Conservation (phyloP, 2,329 filamentous ascomycete genomes). For the Beauveria caledonica region DNA sequence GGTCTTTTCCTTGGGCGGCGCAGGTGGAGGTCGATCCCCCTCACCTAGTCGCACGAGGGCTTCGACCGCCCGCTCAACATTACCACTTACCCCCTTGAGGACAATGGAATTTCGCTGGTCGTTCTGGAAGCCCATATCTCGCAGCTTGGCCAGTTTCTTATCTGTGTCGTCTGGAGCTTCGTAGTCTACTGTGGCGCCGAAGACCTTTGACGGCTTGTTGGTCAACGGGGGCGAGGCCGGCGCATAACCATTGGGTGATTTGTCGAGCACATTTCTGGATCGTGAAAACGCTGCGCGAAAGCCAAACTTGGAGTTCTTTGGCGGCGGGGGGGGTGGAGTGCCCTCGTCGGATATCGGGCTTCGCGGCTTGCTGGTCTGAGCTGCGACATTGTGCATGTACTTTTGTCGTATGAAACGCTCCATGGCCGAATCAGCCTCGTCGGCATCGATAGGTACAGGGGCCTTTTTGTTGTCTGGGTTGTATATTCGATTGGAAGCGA, state of each 20-base stretch:
- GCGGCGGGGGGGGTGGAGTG: constrained; percentile 51
- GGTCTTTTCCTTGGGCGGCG: constrained; percentile 37
- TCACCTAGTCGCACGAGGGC: constrained; percentile 77
- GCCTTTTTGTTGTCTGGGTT: constrained; percentile 80
- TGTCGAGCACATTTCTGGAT: constrained; percentile 51
- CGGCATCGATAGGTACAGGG: constrained; percentile 78
- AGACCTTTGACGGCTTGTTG: constrained; percentile 60
- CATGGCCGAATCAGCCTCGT: constrained; percentile 90
- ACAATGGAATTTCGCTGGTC: constrained; percentile 73
- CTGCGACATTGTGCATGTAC: constrained; percentile 57
- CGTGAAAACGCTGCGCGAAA: constrained; percentile 57
- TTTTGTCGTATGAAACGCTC: constrained; percentile 93
- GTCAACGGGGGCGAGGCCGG: constrained; percentile 31
- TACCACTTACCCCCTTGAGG: constrained; percentile 74
- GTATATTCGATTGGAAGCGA: constrained; percentile 75
- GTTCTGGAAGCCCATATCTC: constrained; percentile 89
- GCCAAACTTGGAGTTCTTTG: constrained; percentile 54
- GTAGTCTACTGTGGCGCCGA: constrained; percentile 58
- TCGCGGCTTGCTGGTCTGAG: constrained; percentile 31
- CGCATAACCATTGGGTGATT: constrained; percentile 21
- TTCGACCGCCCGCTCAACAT: constrained; percentile 80
- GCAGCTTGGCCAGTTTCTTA: constrained; percentile 65
- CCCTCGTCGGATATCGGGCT: constrained; percentile 49
- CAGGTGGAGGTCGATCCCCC: constrained; percentile 36
- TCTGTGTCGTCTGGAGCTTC: constrained; percentile 54